phyloP scores from a whole-genome alignment of 768 basidiomycete genomes.

The Arthromyces matolae region DNA sequence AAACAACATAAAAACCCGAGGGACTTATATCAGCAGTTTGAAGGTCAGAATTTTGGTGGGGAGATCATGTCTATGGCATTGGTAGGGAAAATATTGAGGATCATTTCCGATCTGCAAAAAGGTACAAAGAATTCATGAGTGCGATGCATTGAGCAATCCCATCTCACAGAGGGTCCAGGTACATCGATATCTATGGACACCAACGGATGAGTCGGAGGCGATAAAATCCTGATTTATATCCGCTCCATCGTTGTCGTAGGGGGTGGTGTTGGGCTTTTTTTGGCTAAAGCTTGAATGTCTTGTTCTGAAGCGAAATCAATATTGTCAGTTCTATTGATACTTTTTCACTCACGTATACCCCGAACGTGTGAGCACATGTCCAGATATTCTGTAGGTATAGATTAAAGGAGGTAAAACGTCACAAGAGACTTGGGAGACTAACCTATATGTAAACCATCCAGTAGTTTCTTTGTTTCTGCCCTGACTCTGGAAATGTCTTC shows the following conservation, averaged over 20 bases:
- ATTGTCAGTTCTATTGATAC: slow-evolving; percentile 1
- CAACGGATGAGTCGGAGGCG: background rate
- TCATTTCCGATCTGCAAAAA: background rate
- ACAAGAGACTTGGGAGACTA: slow-evolving; percentile 24
- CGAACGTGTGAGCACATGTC: slow-evolving; percentile 79
- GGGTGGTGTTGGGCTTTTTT: slow-evolving; percentile 44
- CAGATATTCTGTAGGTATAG: slow-evolving; percentile 74
- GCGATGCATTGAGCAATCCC: no score
- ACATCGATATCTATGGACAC: background rate
- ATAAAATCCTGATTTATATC: background rate
- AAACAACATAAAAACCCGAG: no score
- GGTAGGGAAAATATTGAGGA: no score
- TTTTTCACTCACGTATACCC: slow-evolving; percentile 74
- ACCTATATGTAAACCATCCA: slow-evolving; percentile 82
- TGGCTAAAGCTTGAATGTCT: slow-evolving; percentile 70
- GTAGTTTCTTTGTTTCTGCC: slow-evolving; percentile 82
- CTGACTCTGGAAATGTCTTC: slow-evolving; percentile 77
- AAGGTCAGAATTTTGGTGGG: no score
- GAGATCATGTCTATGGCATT: no score
- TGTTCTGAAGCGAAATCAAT: slow-evolving; percentile 49
- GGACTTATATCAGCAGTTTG: no score
- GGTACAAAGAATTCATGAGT: no score
- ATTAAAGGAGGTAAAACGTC: no score
- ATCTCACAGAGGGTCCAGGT: no score
- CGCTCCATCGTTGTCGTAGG: background rate